Percentiles rank a stretch among this genome's conserved stretches.
Conservation (phyloP, 1,284 basidiomycete species). For the Schizophyllum commune region DNA sequence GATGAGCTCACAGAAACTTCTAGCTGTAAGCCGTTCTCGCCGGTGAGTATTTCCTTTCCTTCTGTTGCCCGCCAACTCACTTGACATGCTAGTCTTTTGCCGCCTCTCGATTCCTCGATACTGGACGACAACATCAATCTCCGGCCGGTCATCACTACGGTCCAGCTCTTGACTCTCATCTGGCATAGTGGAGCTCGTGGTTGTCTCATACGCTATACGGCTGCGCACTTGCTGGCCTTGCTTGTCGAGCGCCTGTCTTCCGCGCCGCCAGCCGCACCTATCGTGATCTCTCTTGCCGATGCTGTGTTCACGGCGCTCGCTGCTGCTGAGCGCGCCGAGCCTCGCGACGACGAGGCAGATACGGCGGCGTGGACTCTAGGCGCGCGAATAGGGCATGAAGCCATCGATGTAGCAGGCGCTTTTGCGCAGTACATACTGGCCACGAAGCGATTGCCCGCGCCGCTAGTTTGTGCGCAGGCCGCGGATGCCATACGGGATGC, state of each 20-base stretch:
- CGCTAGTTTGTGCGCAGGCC: background rate
- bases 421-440: background rate
- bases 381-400: background rate
- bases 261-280: too few relatives aligned
- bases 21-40: constrained; percentile 4
- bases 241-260: constrained; percentile 16
- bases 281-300: background rate
- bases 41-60: constrained; percentile 3
- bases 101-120: constrained; percentile 15
- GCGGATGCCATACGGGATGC: background rate
- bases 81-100: constrained; percentile 9
- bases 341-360: background rate
- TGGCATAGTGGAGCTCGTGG: constrained; percentile 21
- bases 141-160: constrained; percentile 10
- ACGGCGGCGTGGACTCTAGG: background rate
- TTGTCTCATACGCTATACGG: constrained; percentile 13
- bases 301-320: background rate
- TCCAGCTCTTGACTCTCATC: constrained; percentile 27
- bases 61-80: background rate
- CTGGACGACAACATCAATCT: constrained; percentile 3
- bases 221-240: constrained; percentile 20
- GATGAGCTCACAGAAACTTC: background rate
- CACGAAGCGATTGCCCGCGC: background rate
- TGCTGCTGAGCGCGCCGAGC: background rate
- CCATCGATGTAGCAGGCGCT: background rate